Percentiles rank a stretch among this genome's conserved stretches.
These are phyloP conservation scores for Phytophthora aleatoria DNA, from an alignment of 352 stramenopile genomes.

Conservation along the genomic window DNA sequence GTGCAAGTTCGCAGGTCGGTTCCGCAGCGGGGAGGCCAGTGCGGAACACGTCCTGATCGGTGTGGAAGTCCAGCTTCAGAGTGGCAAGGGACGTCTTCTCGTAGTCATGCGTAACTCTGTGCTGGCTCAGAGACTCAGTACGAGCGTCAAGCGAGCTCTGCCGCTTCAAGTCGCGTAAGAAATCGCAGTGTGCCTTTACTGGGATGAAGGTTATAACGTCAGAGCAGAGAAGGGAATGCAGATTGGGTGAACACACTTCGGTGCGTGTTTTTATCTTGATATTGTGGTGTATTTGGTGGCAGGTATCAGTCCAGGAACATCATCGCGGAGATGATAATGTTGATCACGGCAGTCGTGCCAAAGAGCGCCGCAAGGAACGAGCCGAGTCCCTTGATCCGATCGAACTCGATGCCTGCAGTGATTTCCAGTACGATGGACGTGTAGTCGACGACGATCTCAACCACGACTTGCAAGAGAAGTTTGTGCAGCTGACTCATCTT, in stretches of 20 bases:
- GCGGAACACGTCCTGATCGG: slow-evolving; percentile 61
- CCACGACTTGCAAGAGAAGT: slow-evolving; percentile 24
- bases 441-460: slow-evolving; percentile 33
- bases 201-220: background rate
- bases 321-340: slow-evolving; percentile 41
- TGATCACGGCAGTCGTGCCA: slow-evolving; percentile 34
- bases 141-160: slow-evolving; percentile 61
- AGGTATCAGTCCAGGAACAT: slow-evolving; percentile 36
- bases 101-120: slow-evolving; percentile 61
- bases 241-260: slow-evolving; percentile 7
- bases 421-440: slow-evolving; percentile 39
- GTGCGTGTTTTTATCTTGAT: background rate
- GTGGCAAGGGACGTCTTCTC: slow-evolving; percentile 63
- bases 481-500: slow-evolving; percentile 22
- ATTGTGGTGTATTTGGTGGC: background rate
- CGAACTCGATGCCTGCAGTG: slow-evolving; percentile 34
- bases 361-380: slow-evolving; percentile 40
- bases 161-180: slow-evolving; percentile 20
- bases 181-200: background rate
- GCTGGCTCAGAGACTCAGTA: slow-evolving; percentile 53
- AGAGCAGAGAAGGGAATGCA: slow-evolving; percentile 1
- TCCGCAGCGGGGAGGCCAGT: slow-evolving; percentile 48
- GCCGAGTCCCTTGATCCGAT: slow-evolving; percentile 24
- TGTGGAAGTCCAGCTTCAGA: slow-evolving; percentile 67
- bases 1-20: slow-evolving; percentile 71